Evolutionary conservation across 2,329 filamentous ascomycete genomes (phyloP), one percentile per base, ranked within the genome.

Genomic region (Xylaria sp.): DNA sequence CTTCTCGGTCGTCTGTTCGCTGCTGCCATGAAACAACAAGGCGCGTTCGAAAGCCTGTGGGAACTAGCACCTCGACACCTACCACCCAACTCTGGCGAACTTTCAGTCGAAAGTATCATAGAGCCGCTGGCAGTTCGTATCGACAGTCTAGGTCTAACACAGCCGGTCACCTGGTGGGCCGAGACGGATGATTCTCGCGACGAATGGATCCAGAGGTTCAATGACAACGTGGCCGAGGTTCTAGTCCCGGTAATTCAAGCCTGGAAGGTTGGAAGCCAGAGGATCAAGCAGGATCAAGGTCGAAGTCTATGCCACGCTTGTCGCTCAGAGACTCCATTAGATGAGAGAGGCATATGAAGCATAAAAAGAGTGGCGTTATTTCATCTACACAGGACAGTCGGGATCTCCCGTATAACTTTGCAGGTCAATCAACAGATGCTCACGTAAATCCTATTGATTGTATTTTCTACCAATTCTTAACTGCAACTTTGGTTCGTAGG

Each of bases 121-220:
- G 25, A 51, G 51, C 46, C 23, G 25, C 56, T 59, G 39, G 48
- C 39, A 39, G 56, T 59, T 59, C 23, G 56, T 13, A 59, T 59
- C 12, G 15, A 49, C 1, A 33, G 49, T 52, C 46, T 57, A 57
- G n/a, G 36, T 43, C 20, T 57, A 28, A 43, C 20, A 57, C 0
- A 57, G 5, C 55, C 20, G 20, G 55, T 43, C 9, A 43, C n/a
- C n/a, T 57, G 8, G 36, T 57, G 8, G 36, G 55, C 55, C 20
- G n/a, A 57, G n/a, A 57, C 36, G n/a, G n/a, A 57, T 18, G 10
- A 57, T 43, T 12, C 8, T 57, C 10, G 10, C 10, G 8, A 57
- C 36, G 9, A 57, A 57, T 57, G 8, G n/a, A 43, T 57, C n/a
- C 5, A 57, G 33, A 57, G 36, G 55, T 57, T 57, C 5, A 57